phyloP scores from a whole-genome alignment of 768 basidiomycete genomes.

The Omphalotus guepiniiformis region DNA sequence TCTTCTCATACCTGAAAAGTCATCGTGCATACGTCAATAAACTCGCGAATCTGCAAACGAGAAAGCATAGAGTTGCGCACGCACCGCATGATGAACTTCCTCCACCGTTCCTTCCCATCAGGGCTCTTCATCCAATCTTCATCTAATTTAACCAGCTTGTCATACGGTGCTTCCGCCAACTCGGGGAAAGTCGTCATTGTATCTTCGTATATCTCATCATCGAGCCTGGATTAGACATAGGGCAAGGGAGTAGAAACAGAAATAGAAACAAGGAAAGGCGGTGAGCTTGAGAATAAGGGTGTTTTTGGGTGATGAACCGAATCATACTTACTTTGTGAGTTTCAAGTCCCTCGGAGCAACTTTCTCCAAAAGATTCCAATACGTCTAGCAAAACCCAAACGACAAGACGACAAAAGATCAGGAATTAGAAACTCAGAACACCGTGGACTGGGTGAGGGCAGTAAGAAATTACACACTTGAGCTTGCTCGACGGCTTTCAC shows the following conservation, averaged over 20 bases:
- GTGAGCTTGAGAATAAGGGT: background rate
- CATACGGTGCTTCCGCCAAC: slow-evolving; percentile 44
- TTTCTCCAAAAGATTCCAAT: slow-evolving; percentile 89
- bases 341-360: slow-evolving; percentile 71
- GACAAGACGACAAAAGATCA: background rate
- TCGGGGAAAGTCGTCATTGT: slow-evolving; percentile 81
- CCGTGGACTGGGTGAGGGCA: background rate
- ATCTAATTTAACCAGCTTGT: slow-evolving; percentile 55
- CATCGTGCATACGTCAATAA: background rate
- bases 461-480: slow-evolving; percentile 52
- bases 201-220: slow-evolving; percentile 88
- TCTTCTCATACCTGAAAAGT: slow-evolving; percentile 72
- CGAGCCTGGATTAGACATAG: slow-evolving; percentile 46
- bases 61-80: background rate
- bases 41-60: too few species aligned
- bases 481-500: slow-evolving; percentile 97
- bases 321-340: slow-evolving; percentile 67
- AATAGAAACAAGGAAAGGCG: background rate
- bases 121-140: slow-evolving; percentile 92
- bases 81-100: slow-evolving; percentile 77
- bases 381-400: slow-evolving; percentile 55
- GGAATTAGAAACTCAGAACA: background rate
- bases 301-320: background rate
- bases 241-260: slow-evolving; percentile 6
- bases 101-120: slow-evolving; percentile 87